A percentile compares a stretch with the other conserved stretches of the same genome.
Conservation (phyloP, 2,329 filamentous ascomycete species). For the Sporothrix pallida region DNA sequence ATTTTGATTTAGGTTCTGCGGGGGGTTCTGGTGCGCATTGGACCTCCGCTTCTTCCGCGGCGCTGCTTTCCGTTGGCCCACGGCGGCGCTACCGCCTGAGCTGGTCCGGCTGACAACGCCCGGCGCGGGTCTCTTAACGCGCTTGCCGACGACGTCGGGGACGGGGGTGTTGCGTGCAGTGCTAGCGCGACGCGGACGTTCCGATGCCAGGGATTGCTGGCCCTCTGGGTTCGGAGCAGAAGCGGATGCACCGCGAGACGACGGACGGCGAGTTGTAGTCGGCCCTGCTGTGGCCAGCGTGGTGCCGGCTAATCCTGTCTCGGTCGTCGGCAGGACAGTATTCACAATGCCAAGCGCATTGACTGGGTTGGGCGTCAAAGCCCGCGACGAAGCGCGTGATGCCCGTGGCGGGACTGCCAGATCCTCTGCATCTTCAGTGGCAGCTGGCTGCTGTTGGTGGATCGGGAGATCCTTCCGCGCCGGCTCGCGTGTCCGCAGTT, state of each 20-base stretch:
- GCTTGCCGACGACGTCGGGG: conserved; percentile 55
- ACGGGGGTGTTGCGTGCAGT: conserved; percentile 64
- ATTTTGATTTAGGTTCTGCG: not conserved
- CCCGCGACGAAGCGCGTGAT: conserved; percentile 34
- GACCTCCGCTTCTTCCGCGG: conserved; percentile 66
- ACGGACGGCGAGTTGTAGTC: conserved; percentile 35
- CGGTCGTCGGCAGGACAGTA: conserved; percentile 17
- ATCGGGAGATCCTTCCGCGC: conserved; percentile 37
- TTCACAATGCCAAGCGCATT: not conserved
- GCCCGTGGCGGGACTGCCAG: not conserved
- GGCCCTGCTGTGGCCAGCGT: not conserved
- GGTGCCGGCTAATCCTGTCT: not conserved
- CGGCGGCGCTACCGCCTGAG: conserved; percentile 67
- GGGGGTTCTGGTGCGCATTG: conserved; percentile 21
- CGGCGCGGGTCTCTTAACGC: conserved; percentile 72
- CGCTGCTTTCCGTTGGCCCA: conserved; percentile 73
- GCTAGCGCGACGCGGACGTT: conserved; percentile 61
- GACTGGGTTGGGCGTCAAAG: conserved; percentile 25
- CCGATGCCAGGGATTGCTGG: conserved; percentile 51
- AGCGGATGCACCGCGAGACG: conserved; percentile 41
- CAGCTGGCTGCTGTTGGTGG: conserved; percentile 37
- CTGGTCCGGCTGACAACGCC: conserved; percentile 70
- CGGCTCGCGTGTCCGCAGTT: conserved; percentile 45
- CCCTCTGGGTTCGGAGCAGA: conserved; percentile 53
- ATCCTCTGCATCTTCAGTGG: conserved; percentile 4